These are phyloP conservation scores for Termitomyces sp. DNA, from an alignment of 768 basidiomycete species.

Conservation along the genomic window DNA sequence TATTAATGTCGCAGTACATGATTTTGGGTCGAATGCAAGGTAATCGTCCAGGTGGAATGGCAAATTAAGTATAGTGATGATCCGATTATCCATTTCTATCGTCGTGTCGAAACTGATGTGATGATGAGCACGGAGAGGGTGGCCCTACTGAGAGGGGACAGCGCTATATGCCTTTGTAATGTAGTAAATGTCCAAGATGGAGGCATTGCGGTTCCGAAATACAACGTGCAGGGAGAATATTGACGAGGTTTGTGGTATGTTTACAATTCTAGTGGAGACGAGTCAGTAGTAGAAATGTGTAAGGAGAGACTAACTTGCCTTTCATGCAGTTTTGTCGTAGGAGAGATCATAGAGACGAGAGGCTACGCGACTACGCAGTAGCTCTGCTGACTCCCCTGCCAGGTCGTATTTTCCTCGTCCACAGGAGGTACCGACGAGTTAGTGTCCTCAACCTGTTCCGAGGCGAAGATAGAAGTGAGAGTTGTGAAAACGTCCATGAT, in stretches of 20 bases:
- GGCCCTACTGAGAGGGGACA: background rate
- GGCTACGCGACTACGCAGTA: background rate
- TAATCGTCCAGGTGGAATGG: background rate
- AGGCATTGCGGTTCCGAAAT: background rate
- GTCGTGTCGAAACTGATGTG: background rate
- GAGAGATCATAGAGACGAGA: background rate
- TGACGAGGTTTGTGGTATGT: background rate
- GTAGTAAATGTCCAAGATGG: too few species aligned
- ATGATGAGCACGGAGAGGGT: background rate
- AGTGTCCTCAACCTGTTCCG: background rate
- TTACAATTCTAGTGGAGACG: background rate
- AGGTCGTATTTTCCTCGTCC: background rate
- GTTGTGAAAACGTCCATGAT: background rate
- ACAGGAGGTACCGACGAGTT: background rate
- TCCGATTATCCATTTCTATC: background rate
- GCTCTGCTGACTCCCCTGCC: background rate
- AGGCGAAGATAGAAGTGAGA: background rate
- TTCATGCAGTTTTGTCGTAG: background rate
- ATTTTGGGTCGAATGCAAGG: background rate
- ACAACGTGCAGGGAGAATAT: background rate
- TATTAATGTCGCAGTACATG: background rate
- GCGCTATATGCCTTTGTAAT: background rate
- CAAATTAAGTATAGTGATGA: background rate
- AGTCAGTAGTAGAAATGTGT: background rate
- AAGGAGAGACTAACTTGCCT: background rate